Conservation (phyloP, 2,329 filamentous ascomycete species). For the Beauveria sp. region DNA sequence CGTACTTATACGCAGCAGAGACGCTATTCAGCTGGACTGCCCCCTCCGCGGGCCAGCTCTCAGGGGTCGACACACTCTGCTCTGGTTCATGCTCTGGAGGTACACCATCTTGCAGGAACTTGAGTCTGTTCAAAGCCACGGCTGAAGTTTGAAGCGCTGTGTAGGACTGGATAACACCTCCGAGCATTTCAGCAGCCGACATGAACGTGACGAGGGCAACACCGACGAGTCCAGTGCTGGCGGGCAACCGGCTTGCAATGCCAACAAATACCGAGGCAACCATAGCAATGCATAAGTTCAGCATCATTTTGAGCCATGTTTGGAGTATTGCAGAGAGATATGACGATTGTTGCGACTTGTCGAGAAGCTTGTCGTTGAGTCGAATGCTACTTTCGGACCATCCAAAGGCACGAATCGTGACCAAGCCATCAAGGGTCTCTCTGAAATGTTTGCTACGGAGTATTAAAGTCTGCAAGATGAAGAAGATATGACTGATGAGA, state of each 20-base stretch:
- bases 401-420: constrained; percentile 4
- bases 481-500: not conserved
- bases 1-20: not conserved
- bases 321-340: constrained; percentile 1
- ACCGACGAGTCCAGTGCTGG: constrained; percentile 4
- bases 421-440: constrained; percentile 3
- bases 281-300: constrained; percentile 5
- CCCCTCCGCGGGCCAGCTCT: not conserved
- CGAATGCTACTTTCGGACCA: not conserved
- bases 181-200: not conserved
- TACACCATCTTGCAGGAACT: not conserved
- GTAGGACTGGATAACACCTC: not conserved
- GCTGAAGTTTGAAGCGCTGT: not conserved
- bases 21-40: not conserved
- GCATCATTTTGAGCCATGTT: not conserved
- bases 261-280: constrained; percentile 1
- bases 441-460: not conserved
- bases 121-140: not conserved
- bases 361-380: not conserved
- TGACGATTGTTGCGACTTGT: not conserved
- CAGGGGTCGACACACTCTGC: not conserved
- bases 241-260: constrained; percentile 1
- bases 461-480: not conserved
- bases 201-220: constrained; percentile 4
- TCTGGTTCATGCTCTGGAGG: not conserved